Evolutionary conservation across 495 filamentous ascomycete species (phyloP), one percentile per base, ranked within the genome.

Genomic region (Tuber brumale): DNA sequence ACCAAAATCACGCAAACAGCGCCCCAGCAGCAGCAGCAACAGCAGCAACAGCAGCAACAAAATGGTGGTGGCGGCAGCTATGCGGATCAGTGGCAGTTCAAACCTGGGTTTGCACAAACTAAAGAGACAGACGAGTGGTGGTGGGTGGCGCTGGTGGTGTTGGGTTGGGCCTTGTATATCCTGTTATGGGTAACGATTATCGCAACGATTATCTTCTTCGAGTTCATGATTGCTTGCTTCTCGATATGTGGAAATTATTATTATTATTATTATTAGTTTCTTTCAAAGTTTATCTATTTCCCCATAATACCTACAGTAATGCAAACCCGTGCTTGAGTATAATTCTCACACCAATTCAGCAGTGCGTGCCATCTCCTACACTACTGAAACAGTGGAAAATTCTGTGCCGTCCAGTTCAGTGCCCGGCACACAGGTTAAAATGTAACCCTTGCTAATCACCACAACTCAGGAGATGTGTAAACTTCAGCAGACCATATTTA

Each of bases 61-160:
- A 3, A 9, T 7, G 48, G 8, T 3, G 10, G 8, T 3, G 3
- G n/a, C 51, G 51, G 51, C n/a, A 61, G 51, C 51, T 61, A 61
- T 27, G 51, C 51, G 9, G 51, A 61, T 61, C 51, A 61, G n/a
- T 61, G 51, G 51, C 51, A 61, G 51, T 61, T 61, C 51, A 61
- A 61, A 5, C 51, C 51, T 9, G 51, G 2, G 51, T 61, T 61
- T 5, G 51, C 51, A 10, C 23, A 61, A 61, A 61, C 51, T 3
- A 27, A 61, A 61, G 51, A 61, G 51, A 61, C 51, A 3, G 51
- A 61, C 51, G 51, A 61, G 51, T 61, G 51, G 51, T 61, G 51
- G 51, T 61, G 51, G 51, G 51, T 61, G 51, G n/a, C 51, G 51
- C 10, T 61, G 23, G 51, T 61, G n/a, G 51, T 61, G n/a, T 61